Percentiles rank a stretch among this genome's conserved stretches.
phyloP scores from a whole-genome alignment of 2,329 filamentous ascomycete genomes.

The Xylaria sp. region DNA sequence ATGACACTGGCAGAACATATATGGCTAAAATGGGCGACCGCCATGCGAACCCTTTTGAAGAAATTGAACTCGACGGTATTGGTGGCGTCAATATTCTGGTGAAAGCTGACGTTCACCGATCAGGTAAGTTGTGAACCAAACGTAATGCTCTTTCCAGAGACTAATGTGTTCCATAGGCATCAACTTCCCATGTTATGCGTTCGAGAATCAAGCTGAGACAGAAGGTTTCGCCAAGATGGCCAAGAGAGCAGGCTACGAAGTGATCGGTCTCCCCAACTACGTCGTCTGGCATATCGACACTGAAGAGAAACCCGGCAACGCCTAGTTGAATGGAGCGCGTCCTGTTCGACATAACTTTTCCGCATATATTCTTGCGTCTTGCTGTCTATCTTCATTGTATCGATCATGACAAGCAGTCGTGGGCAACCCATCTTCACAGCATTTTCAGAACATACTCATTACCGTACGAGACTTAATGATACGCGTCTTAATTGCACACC shows the following conservation, averaged over 20 bases:
- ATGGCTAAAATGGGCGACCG: constrained; percentile 94
- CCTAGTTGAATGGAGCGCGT: constrained; percentile 50
- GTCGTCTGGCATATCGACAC: constrained; percentile 99
- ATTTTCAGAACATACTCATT: constrained; percentile 48
- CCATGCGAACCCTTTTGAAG: constrained; percentile 89
- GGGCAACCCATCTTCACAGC: constrained; percentile 42
- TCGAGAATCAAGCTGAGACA: constrained; percentile 98
- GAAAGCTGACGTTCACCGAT: constrained; percentile 96
- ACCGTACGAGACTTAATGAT: constrained; percentile 49
- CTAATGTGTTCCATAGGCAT: constrained; percentile 71
- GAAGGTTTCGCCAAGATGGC: constrained; percentile 99
- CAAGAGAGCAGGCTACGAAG: constrained; percentile 91
- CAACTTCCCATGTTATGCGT: constrained; percentile 96
- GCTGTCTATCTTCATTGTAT: constrained; percentile 43
- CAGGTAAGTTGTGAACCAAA: constrained; percentile 67
- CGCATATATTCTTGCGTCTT: constrained; percentile 19
- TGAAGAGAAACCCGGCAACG: constrained; percentile 89
- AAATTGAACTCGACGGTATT: constrained; percentile 93
- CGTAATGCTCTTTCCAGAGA: constrained; percentile 21
- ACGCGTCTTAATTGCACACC: constrained; percentile 38
- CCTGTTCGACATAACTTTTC: constrained; percentile 37
- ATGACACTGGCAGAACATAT: constrained; percentile 87
- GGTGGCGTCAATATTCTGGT: constrained; percentile 97
- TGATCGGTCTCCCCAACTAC: constrained; percentile 94
- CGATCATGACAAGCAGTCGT: constrained; percentile 40